These are phyloP conservation scores for Strigomonas galati DNA, from an alignment of 208 protist genomes.

Conservation along the genomic window DNA sequence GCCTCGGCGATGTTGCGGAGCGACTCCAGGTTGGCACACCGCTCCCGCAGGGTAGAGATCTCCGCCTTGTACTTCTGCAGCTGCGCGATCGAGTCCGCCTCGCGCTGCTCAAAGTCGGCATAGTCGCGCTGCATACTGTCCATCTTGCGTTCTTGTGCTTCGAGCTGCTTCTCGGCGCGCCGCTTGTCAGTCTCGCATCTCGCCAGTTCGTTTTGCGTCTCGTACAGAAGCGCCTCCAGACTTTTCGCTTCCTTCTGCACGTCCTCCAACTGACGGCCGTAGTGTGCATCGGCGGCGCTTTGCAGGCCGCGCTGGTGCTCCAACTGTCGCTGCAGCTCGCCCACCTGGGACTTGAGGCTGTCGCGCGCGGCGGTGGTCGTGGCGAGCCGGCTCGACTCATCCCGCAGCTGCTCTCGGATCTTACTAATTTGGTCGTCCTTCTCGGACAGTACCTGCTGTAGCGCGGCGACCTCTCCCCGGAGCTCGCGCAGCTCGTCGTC, in stretches of 20 bases:
- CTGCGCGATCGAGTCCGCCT: conserved; percentile 47
- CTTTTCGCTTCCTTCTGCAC: conserved; percentile 28
- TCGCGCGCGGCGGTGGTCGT: conserved; percentile 27
- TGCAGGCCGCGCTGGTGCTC: conserved; percentile 33
- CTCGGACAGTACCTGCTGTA: conserved; percentile 40
- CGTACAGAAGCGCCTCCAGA: conserved; percentile 31
- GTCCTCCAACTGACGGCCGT: conserved; percentile 21
- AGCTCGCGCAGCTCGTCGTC: conserved; percentile 72
- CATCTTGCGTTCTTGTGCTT: conserved; percentile 29
- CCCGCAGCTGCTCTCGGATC: conserved; percentile 20
- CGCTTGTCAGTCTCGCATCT: conserved; percentile 25
- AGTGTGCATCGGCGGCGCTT: conserved; percentile 21
- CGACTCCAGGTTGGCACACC: conserved; percentile 80
- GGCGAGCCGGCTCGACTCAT: conserved; percentile 18
- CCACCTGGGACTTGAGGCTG: conserved; percentile 21
- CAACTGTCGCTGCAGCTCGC: conserved; percentile 34
- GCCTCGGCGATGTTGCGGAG: conserved; percentile 76
- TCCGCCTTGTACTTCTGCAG: conserved; percentile 63
- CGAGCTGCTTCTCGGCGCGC: conserved; percentile 40
- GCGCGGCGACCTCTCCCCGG: conserved; percentile 41
- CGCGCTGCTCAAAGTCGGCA: conserved; percentile 33
- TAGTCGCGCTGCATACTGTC: conserved; percentile 44
- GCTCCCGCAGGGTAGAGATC: conserved; percentile 64
- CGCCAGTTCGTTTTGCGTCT: conserved; percentile 31
- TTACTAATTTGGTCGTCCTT: conserved; percentile 25